These are phyloP conservation scores for Brasilioporus rufonigricans DNA, from an alignment of 768 basidiomycete species.

Conservation along the genomic window DNA sequence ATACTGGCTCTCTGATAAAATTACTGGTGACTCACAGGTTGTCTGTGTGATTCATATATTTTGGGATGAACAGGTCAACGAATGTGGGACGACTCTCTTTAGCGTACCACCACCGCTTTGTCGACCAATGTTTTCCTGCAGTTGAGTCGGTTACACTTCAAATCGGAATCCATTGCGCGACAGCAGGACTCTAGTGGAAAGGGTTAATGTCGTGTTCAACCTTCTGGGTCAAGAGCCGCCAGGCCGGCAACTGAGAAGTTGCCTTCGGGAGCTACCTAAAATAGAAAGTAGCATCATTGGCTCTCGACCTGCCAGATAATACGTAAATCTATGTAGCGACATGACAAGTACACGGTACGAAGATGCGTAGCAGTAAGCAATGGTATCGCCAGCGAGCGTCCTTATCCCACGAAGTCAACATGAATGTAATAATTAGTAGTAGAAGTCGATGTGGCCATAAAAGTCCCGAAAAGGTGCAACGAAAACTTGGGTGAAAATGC, in stretches of 20 bases:
- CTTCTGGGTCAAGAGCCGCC: background rate
- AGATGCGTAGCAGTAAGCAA: slow-evolving; percentile 20
- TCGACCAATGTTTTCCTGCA: slow-evolving; percentile 67
- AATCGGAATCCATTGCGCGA: slow-evolving; percentile 62
- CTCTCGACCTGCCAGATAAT: background rate
- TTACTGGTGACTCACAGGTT: slow-evolving; percentile 43
- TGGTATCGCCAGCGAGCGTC: slow-evolving; percentile 24
- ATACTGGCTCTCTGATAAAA: background rate
- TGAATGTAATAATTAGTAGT: slow-evolving; percentile 29
- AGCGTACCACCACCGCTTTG: slow-evolving; percentile 82
- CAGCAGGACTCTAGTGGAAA: background rate
- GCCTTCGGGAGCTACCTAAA: slow-evolving; percentile 13
- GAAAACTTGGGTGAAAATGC: slow-evolving; percentile 18
- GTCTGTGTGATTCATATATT: slow-evolving; percentile 38
- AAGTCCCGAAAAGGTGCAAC: slow-evolving; percentile 17
- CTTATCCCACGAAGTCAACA: slow-evolving; percentile 28
- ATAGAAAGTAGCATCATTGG: slow-evolving; percentile 5
- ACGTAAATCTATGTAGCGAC: slow-evolving; percentile 19
- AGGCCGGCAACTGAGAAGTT: no score
- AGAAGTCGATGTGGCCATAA: slow-evolving; percentile 12
- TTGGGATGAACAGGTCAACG: slow-evolving; percentile 1
- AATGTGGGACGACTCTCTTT: background rate
- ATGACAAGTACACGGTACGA: slow-evolving; percentile 27
- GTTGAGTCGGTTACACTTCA: slow-evolving; percentile 77
- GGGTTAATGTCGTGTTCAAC: background rate